Conservation (phyloP, 2,329 filamentous ascomycete genomes). For the Knoxdaviesia proteae region DNA sequence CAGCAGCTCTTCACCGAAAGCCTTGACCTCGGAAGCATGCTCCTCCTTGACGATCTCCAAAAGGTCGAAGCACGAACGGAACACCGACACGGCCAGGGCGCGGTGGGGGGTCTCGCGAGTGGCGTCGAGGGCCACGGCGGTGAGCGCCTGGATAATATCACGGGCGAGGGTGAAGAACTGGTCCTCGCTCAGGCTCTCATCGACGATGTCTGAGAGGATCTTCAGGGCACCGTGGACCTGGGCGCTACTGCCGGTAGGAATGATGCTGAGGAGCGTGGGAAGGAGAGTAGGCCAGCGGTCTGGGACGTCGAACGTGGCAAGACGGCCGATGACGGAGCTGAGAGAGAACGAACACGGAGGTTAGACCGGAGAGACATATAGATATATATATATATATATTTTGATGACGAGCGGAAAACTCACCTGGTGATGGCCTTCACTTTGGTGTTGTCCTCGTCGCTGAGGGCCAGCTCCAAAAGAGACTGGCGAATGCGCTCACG, state of each 20-base stretch:
- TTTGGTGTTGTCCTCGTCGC: conserved; percentile 55
- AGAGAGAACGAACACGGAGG: conserved; percentile 2
- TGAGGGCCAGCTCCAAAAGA: conserved; percentile 59
- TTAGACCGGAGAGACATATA: too few species aligned
- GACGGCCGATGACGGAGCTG: conserved; percentile 69
- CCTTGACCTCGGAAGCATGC: conserved; percentile 66
- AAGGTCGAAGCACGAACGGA: conserved; percentile 80
- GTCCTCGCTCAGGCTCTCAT: conserved; percentile 81
- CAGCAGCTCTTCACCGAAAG: conserved; percentile 73
- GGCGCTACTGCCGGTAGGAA: conserved; percentile 52
- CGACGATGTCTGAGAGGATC: conserved; percentile 74
- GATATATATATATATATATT: background rate
- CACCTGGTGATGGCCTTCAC: conserved; percentile 78
- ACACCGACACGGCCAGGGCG: conserved; percentile 73
- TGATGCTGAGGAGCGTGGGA: conserved; percentile 55
- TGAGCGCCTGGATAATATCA: conserved; percentile 67
- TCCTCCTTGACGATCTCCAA: conserved; percentile 95
- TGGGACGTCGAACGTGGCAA: conserved; percentile 81
- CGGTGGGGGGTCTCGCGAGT: conserved; percentile 55
- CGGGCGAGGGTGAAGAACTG: conserved; percentile 84
- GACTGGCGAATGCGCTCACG: conserved; percentile 54
- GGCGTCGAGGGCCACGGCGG: conserved; percentile 60
- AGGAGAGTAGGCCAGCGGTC: conserved; percentile 87
- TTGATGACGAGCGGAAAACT: conserved; percentile 9
- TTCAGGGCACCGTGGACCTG: conserved; percentile 79